phyloP scores from a whole-genome alignment of 2,329 filamentous ascomycete species.

The Fusarium camptoceras region DNA sequence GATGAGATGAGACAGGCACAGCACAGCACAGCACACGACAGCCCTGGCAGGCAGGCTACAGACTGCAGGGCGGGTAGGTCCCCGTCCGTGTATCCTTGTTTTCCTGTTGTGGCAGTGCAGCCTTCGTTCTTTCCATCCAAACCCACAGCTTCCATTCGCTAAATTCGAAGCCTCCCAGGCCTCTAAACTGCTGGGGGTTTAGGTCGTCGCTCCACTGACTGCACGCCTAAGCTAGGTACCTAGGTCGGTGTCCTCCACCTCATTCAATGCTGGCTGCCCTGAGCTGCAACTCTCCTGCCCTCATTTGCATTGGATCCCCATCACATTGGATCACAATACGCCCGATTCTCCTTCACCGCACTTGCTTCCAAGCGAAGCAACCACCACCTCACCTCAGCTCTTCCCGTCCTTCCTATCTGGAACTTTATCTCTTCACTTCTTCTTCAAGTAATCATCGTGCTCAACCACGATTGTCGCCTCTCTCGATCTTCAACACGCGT shows the following conservation, averaged over 20 bases:
- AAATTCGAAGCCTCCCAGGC: not conserved
- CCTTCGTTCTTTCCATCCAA: conserved; percentile 5
- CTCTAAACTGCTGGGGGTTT: not conserved
- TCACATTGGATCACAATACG: conserved; percentile 31
- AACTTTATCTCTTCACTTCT: conserved; percentile 5
- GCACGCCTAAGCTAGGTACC: not conserved
- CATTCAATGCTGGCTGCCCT: conserved; percentile 8
- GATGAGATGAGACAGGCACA: conserved; percentile 24
- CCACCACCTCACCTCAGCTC: conserved; percentile 10
- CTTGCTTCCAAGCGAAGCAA: conserved; percentile 22
- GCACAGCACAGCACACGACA: conserved; percentile 23
- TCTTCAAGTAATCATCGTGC: conserved; percentile 34
- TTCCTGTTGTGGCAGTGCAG: conserved; percentile 39
- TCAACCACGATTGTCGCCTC: conserved; percentile 45
- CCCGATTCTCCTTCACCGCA: conserved; percentile 39
- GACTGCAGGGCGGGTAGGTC: conserved; percentile 3
- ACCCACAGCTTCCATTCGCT: conserved; percentile 15
- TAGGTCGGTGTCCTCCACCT: conserved; percentile 31
- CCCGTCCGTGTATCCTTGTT: conserved; percentile 22
- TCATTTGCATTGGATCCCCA: conserved; percentile 39
- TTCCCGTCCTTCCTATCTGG: conserved; percentile 12
- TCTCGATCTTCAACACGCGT: conserved; percentile 32
- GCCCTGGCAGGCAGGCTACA: conserved; percentile 3
- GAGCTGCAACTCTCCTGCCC: conserved; percentile 29
- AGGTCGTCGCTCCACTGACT: conserved; percentile 13